These are phyloP conservation scores for Thuidium tamariscinum DNA, from an alignment of 225 moss, liverwort and hornwort genomes.

Conservation along the genomic window DNA sequence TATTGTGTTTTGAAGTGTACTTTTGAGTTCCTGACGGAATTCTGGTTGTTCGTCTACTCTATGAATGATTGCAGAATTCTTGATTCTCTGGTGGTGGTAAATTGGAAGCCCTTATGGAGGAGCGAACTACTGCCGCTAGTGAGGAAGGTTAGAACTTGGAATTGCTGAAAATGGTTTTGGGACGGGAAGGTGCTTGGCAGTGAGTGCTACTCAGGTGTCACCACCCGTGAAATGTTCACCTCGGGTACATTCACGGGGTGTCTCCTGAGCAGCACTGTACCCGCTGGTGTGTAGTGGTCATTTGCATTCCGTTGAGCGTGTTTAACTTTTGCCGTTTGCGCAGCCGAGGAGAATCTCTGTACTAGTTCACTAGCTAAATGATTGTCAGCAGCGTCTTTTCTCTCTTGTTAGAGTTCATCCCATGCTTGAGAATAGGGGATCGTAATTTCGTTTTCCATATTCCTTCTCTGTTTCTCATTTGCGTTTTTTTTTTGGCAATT, in stretches of 20 bases:
- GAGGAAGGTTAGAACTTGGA: constrained; percentile 20
- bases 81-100: constrained; percentile 25
- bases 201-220: not conserved
- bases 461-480: not conserved
- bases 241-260: not conserved
- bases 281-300: not conserved
- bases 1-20: not conserved
- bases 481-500: not conserved
- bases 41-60: not conserved
- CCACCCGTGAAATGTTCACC: not conserved
- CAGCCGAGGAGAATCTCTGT: not conserved
- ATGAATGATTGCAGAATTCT: constrained; percentile 19
- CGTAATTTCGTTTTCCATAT: not conserved
- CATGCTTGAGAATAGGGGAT: not conserved
- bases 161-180: not conserved
- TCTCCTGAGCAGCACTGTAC: not conserved
- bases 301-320: not conserved
- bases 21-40: not conserved
- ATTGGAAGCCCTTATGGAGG: constrained; percentile 14
- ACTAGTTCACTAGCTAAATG: not conserved
- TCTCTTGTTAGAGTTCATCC: not conserved
- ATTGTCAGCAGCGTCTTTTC: not conserved
- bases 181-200: not conserved
- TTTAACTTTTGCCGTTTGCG: not conserved
- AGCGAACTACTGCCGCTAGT: constrained; percentile 18